Evolutionary conservation across 371 early-diverging fungal genomes (phyloP).

Genomic region (Mucor piriformis): DNA sequence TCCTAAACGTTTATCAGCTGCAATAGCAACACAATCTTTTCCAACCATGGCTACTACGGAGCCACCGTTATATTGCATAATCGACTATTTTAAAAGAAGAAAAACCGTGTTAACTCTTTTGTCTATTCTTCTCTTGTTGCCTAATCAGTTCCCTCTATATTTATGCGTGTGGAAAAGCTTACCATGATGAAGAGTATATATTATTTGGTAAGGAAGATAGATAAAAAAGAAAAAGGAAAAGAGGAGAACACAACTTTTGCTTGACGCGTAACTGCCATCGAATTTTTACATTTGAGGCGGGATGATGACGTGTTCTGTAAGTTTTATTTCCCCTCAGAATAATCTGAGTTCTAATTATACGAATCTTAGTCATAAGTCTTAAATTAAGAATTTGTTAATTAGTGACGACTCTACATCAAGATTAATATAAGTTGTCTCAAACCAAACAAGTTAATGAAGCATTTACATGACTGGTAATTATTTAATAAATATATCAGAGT

Average conservation of each 20-base stretch:
- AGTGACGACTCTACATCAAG: no score
- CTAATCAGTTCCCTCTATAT: no score
- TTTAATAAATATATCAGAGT: no score
- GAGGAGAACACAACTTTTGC: neutral
- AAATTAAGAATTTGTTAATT: no score
- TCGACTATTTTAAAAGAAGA: conserved; percentile 49
- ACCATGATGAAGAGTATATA: conserved; percentile 17
- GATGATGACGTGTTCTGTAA: conserved; percentile 13
- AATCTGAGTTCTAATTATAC: no score
- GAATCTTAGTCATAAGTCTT: no score
- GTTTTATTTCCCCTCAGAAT: neutral
- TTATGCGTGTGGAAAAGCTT: neutral
- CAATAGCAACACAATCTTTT: conserved; percentile 98
- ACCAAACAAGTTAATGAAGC: no score
- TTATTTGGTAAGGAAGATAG: conserved; percentile 2
- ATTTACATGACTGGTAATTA: no score
- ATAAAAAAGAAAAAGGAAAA: neutral
- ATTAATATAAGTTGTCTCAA: no score
- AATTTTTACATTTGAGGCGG: neutral
- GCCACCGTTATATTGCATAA: conserved; percentile 94
- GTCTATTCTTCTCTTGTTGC: neutral
- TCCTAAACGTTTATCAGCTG: conserved; percentile 94
- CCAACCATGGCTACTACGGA: conserved; percentile 99
- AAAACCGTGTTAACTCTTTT: neutral
- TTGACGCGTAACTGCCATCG: conserved; percentile 19